A percentile compares a stretch with the other conserved stretches of the same genome.
Conservation (phyloP, 257 asterid species). For the Nyctanthes arbortristis region DNA sequence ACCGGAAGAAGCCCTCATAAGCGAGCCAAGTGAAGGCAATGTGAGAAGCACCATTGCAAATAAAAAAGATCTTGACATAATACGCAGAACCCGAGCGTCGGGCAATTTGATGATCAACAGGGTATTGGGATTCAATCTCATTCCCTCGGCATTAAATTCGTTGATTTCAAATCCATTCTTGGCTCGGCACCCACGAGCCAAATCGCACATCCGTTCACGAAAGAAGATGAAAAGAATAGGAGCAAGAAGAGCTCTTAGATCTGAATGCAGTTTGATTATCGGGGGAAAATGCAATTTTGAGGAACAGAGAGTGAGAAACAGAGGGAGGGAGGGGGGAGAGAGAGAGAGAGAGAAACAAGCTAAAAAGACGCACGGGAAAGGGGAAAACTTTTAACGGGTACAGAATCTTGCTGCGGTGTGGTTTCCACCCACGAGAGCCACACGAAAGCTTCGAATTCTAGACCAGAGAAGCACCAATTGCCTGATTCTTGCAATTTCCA, state of each 20-base stretch:
- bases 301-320: conserved; percentile 21
- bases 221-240: background rate
- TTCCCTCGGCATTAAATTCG: conserved; percentile 25
- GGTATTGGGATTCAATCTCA: conserved; percentile 39
- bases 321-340: conserved; percentile 17
- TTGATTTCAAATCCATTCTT: conserved; percentile 9
- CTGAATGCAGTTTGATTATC: background rate
- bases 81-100: conserved; percentile 55
- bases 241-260: background rate
- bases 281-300: background rate
- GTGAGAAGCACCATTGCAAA: conserved; percentile 49
- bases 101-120: conserved; percentile 54
- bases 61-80: conserved; percentile 57
- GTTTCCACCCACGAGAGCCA: conserved; percentile 81
- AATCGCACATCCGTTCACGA: conserved; percentile 33
- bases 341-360: conserved; percentile 25
- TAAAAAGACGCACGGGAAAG: conserved; percentile 5
- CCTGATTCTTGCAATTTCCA: conserved; percentile 71
- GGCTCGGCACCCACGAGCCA: conserved; percentile 28
- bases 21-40: conserved; percentile 39
- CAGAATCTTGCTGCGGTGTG: conserved; percentile 88
- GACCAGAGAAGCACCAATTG: conserved; percentile 59
- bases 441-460: conserved; percentile 39
- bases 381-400: conserved; percentile 49
- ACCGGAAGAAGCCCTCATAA: conserved; percentile 32